Conservation (phyloP, 2,329 filamentous ascomycete species). For the Pezizomycotina sp. region DNA sequence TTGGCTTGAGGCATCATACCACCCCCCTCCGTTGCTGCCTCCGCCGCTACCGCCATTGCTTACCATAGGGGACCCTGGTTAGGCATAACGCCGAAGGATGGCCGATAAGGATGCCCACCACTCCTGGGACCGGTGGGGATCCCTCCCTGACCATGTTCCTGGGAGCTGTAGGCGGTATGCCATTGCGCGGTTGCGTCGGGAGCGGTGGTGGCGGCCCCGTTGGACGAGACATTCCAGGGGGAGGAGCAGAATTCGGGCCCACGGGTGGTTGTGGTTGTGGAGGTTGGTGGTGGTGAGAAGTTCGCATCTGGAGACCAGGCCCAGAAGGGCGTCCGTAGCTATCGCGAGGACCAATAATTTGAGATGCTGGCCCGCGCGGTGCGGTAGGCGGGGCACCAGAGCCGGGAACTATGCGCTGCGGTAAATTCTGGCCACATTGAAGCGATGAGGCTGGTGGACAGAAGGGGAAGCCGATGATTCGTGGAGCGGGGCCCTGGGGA, state of each 20-base stretch:
- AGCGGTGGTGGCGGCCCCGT: slow-evolving; percentile 9
- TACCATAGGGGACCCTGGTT: slow-evolving; percentile 22
- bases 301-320: no score
- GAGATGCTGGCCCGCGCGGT: slow-evolving; percentile 22
- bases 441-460: no score
- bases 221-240: slow-evolving; percentile 7
- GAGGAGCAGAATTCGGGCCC: slow-evolving; percentile 9
- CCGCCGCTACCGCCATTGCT: no score
- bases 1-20: no score
- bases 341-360: slow-evolving; percentile 12
- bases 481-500: no score
- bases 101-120: slow-evolving; percentile 21
- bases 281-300: slow-evolving; percentile 16
- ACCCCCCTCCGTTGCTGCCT: no score
- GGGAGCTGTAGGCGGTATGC: slow-evolving; percentile 39
- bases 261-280: slow-evolving; percentile 16
- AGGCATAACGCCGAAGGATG: slow-evolving; percentile 22
- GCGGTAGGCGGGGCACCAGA: slow-evolving; percentile 13
- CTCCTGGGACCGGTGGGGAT: slow-evolving; percentile 13
- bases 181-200: slow-evolving; percentile 4
- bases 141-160: slow-evolving; percentile 35
- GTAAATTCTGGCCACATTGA: no score
- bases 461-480: no score
- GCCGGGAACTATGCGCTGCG: slow-evolving; percentile 1
- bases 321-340: no score